phyloP scores from a whole-genome alignment of 1,139 yeast species.

The Suhomyces anneliseae region DNA sequence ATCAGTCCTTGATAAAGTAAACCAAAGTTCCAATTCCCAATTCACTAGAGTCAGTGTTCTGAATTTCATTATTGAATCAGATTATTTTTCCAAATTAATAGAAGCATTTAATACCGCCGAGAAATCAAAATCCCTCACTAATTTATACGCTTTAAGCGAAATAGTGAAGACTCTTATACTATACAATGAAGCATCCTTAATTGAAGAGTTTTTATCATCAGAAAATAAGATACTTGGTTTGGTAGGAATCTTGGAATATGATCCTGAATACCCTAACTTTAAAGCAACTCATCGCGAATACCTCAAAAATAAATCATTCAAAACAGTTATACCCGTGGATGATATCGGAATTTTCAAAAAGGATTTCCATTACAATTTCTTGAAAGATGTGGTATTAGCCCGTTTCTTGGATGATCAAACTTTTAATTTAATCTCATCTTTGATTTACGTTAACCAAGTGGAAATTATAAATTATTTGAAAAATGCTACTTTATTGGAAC shows the following conservation, averaged over 20 bases:
- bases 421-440: slow-evolving; percentile 59
- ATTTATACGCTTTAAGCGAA: slow-evolving; percentile 66
- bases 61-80: slow-evolving; percentile 47
- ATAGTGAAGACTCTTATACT: slow-evolving; percentile 68
- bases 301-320: slow-evolving; percentile 59
- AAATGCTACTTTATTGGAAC: slow-evolving; percentile 48
- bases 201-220: slow-evolving; percentile 61
- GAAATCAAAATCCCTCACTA: slow-evolving; percentile 36
- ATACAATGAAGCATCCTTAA: slow-evolving; percentile 66
- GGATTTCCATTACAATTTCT: slow-evolving; percentile 74
- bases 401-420: slow-evolving; percentile 80
- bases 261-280: slow-evolving; percentile 74
- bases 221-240: slow-evolving; percentile 64
- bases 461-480: slow-evolving; percentile 69
- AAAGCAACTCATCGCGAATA: slow-evolving; percentile 80
- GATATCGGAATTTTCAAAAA: slow-evolving; percentile 61
- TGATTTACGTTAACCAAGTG: slow-evolving; percentile 69
- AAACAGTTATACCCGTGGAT: slow-evolving; percentile 68
- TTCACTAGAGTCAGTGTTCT: slow-evolving; percentile 55
- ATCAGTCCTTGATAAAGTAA: slow-evolving; percentile 50
- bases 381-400: slow-evolving; percentile 84
- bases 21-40: slow-evolving; percentile 57
- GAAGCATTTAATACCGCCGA: slow-evolving; percentile 59
- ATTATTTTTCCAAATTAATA: slow-evolving; percentile 56
- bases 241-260: slow-evolving; percentile 88